Conservation (phyloP, 2,329 filamentous ascomycete species). For the Leptosphaerulina australis region DNA sequence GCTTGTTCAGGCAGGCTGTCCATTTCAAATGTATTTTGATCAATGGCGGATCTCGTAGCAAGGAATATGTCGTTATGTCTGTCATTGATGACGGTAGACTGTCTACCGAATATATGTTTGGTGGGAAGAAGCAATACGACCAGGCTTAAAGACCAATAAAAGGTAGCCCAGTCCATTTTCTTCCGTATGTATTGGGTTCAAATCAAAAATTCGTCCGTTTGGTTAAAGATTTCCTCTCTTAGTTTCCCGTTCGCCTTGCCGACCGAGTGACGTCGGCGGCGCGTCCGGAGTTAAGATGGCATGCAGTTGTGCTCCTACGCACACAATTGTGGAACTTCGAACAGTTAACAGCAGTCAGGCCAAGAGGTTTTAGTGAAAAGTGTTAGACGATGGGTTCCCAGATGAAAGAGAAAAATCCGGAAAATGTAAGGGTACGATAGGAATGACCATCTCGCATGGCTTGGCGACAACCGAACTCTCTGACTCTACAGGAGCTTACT, state of each 20-base stretch:
- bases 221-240: neutral
- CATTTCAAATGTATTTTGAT: constrained; percentile 53
- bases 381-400: neutral
- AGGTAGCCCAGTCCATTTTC: neutral
- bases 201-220: neutral
- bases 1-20: constrained; percentile 51
- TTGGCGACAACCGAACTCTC: constrained; percentile 18
- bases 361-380: neutral
- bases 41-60: constrained; percentile 46
- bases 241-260: neutral
- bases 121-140: neutral
- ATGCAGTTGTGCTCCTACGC: neutral
- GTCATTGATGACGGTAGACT: constrained; percentile 47
- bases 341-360: neutral
- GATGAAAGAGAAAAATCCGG: neutral
- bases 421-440: neutral
- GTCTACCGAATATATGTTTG: constrained; percentile 27
- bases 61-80: constrained; percentile 57
- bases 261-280: constrained; percentile 5
- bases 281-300: constrained; percentile 2
- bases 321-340: neutral
- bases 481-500: constrained; percentile 12
- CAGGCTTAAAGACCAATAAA: constrained; percentile 2
- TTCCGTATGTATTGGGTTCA: neutral
- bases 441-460: constrained; percentile 5